Percentiles rank a stretch among this genome's conserved stretches.
phyloP scores from a whole-genome alignment of 2,329 filamentous ascomycete species.

The Apiospora koreana region DNA sequence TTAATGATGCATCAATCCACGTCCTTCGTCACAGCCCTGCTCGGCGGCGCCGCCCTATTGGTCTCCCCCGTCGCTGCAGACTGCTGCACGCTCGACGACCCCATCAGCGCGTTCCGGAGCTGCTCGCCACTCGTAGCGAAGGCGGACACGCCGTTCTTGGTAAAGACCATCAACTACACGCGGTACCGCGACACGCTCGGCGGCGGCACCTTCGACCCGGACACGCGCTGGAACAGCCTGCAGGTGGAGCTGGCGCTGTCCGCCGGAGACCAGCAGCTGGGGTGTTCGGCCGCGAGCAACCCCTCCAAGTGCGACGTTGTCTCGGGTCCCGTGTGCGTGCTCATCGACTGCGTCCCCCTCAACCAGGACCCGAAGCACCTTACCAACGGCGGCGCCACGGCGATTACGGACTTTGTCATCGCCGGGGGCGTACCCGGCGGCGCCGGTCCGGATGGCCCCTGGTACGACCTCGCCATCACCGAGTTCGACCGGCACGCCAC shows the following conservation, averaged over 20 bases:
- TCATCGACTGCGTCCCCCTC: conserved; percentile 17
- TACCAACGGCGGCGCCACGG: conserved; percentile 11
- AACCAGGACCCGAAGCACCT: not conserved
- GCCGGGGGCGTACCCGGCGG: conserved; percentile 6
- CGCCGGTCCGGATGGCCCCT: conserved; percentile 12
- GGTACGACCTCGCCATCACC: conserved; percentile 14
- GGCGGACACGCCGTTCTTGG: conserved; percentile 11
- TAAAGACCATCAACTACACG: conserved; percentile 17
- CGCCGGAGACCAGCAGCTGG: not conserved
- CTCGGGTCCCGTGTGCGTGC: conserved; percentile 15
- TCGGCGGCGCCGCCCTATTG: conserved; percentile 1
- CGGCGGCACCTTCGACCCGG: conserved; percentile 13
- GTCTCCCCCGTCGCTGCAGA: not conserved
- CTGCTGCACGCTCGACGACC: conserved; percentile 12
- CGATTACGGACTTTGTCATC: conserved; percentile 5
- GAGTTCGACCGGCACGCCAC: conserved; percentile 11
- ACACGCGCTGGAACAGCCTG: conserved; percentile 11
- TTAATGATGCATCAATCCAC: conserved; percentile 1
- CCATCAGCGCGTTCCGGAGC: conserved; percentile 9
- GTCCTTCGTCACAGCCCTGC: not conserved
- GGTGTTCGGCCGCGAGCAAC: conserved; percentile 4
- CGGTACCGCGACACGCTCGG: conserved; percentile 15
- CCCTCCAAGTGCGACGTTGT: conserved; percentile 1
- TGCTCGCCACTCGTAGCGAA: conserved; percentile 10
- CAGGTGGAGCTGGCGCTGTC: conserved; percentile 1